phyloP scores from a whole-genome alignment of 2,329 filamentous ascomycete genomes.

The Fusarium sp. region DNA sequence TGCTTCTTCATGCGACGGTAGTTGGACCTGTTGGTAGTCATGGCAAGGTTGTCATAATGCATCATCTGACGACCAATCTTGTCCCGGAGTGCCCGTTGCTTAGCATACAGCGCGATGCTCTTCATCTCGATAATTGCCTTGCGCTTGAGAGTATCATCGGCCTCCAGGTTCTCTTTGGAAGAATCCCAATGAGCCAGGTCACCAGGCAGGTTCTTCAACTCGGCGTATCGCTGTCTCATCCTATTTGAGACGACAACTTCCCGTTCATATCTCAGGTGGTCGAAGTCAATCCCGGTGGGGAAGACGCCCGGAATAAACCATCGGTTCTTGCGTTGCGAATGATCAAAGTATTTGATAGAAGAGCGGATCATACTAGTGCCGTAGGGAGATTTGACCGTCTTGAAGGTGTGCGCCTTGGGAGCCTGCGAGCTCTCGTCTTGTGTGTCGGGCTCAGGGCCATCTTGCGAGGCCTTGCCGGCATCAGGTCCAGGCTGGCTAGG shows the following conservation, averaged over 20 bases:
- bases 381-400: slow-evolving; percentile 82
- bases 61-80: slow-evolving; percentile 93
- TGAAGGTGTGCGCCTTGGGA: slow-evolving; percentile 68
- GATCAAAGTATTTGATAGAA: slow-evolving; percentile 82
- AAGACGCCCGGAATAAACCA: slow-evolving; percentile 88
- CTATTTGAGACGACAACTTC: slow-evolving; percentile 92
- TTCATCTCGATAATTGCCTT: slow-evolving; percentile 97
- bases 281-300: slow-evolving; percentile 88
- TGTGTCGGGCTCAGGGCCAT: slow-evolving; percentile 50
- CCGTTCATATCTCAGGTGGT: slow-evolving; percentile 85
- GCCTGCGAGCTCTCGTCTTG: slow-evolving; percentile 49
- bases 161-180: slow-evolving; percentile 72
- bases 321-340: slow-evolving; percentile 80
- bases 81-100: slow-evolving; percentile 87
- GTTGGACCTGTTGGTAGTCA: slow-evolving; percentile 92
- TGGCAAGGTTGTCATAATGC: slow-evolving; percentile 94
- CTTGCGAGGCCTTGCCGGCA: slow-evolving; percentile 50
- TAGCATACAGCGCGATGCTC: slow-evolving; percentile 86
- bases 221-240: slow-evolving; percentile 84
- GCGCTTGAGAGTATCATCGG: slow-evolving; percentile 86
- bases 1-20: slow-evolving; percentile 98
- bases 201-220: slow-evolving; percentile 85
- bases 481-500: slow-evolving; percentile 48
- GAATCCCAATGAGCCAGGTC: slow-evolving; percentile 91
- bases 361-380: slow-evolving; percentile 64